Evolutionary conservation across 2,329 filamentous ascomycete genomes (phyloP), one percentile per base, ranked within the genome.

Genomic region (Trichoderma breve): DNA sequence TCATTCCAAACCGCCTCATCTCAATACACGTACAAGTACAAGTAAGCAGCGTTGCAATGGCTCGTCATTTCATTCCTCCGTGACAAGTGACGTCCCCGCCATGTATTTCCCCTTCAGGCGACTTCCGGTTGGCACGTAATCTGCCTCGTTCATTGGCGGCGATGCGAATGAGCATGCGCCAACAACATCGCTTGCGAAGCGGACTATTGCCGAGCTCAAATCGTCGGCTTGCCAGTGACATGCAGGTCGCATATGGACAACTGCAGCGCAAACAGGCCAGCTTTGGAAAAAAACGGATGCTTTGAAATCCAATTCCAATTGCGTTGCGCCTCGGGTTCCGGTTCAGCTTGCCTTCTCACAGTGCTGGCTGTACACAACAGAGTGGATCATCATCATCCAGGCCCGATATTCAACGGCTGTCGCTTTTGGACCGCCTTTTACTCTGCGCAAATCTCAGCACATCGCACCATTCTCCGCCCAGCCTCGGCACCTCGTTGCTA

Each of bases 401-500:
- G 28, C 24, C 28, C 53, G 24, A 58, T 26, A 30, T n/a, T 30
- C 26, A n/a, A 15, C 18, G 15, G 36, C 18, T 47, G 18, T 51
- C 43, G n/a, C 21, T 21, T 21, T 51, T 51, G n/a, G 9, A 51
- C n/a, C n/a, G n/a, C 30, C 57, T 14, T 61, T 18, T 58, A 32
- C 53, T 58, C 32, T 67, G 64, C 64, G 64, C 63, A 66, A 36
- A 36, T 66, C 47, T 66, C 63, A 66, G 53, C 51, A 67, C 64
- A 57, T 67, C 14, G 64, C 64, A 30, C 51, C 64, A 65, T 53
- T 30, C 62, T 65, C 43, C 28, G 43, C 11, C 62, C 47, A 67
- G 51, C 51, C 32, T 67, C 64, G 64, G 47, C 64, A 58, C 47
- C 51, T 58, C 32, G 51, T 67, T 34, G 36, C 64, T 43, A 28